Conservation (phyloP, 108 stramenopile species). For the Cyclotella baltica region DNA sequence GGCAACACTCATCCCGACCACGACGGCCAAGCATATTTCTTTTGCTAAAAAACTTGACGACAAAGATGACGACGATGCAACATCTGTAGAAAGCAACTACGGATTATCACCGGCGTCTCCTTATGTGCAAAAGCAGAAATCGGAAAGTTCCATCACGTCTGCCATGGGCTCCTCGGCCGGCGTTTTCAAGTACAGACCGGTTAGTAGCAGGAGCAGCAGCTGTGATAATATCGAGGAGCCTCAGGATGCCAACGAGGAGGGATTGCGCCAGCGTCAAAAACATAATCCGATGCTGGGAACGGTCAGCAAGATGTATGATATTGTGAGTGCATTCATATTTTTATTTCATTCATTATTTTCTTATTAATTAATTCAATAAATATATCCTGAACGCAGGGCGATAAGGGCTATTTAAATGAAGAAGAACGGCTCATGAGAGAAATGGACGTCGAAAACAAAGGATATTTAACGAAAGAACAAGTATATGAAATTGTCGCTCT, state of each 20-base stretch:
- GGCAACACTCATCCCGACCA: neutral
- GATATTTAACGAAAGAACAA: slow-evolving; percentile 18
- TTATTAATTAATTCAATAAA: too few relatives aligned
- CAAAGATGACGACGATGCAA: neutral
- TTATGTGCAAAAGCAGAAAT: neutral
- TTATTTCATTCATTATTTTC: too few relatives aligned
- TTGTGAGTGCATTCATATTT: too few relatives aligned
- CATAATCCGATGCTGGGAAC: too few relatives aligned
- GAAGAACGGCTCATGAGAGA: slow-evolving; percentile 30
- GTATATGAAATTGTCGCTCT: slow-evolving; percentile 24
- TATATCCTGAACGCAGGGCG: too few relatives aligned
- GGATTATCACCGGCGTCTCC: neutral
- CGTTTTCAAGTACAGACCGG: slow-evolving; percentile 1
- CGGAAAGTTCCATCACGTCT: neutral
- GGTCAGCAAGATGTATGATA: too few relatives aligned
- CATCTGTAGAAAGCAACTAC: neutral
- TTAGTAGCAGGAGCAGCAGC: too few relatives aligned
- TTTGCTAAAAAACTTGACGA: neutral
- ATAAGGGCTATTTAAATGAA: slow-evolving; percentile 12
- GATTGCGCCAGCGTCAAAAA: neutral
- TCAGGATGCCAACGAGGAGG: neutral
- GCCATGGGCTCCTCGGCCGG: neutral
- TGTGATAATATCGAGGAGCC: too few relatives aligned
- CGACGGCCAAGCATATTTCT: neutral
- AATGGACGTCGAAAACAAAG: slow-evolving; percentile 3